Conservation (phyloP, 2,329 filamentous ascomycete genomes). For the Apiospora marii region DNA sequence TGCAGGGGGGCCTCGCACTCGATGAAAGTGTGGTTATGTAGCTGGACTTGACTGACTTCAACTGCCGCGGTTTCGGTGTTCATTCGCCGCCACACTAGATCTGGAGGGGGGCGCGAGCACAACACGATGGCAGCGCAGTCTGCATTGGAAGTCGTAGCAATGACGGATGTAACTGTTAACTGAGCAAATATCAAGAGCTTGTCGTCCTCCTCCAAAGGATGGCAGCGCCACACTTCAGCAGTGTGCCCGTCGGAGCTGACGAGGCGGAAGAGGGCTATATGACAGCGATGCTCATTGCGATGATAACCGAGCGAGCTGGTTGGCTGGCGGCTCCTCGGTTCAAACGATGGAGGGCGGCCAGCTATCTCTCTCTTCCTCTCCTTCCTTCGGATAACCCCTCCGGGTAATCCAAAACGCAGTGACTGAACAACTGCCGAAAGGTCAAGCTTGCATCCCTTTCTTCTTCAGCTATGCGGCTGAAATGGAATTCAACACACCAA, state of each 20-base stretch:
- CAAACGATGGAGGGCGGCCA: background rate
- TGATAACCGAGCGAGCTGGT: background rate
- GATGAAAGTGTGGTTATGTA: background rate
- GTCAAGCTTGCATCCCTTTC: background rate
- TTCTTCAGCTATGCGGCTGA: constrained; percentile 17
- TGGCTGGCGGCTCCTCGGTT: background rate
- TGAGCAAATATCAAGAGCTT: background rate
- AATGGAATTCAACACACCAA: background rate
- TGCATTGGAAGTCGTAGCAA: background rate
- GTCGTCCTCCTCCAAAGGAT: background rate
- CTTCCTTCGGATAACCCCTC: background rate
- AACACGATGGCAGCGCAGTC: background rate
- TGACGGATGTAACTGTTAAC: background rate
- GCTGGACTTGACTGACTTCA: background rate
- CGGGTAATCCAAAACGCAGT: background rate
- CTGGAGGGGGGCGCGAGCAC: background rate
- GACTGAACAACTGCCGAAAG: background rate
- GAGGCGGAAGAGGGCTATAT: background rate
- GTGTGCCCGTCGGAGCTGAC: background rate
- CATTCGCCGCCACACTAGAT: background rate
- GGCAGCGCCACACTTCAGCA: background rate
- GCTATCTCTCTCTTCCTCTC: background rate
- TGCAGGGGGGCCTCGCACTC: background rate
- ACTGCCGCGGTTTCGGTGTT: background rate
- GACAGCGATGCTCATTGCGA: background rate